A percentile compares a stretch with the other conserved stretches of the same genome.
Evolutionary conservation across 2,329 filamentous ascomycete genomes (phyloP).

Genomic region (Pseudogymnoascus sp.): DNA sequence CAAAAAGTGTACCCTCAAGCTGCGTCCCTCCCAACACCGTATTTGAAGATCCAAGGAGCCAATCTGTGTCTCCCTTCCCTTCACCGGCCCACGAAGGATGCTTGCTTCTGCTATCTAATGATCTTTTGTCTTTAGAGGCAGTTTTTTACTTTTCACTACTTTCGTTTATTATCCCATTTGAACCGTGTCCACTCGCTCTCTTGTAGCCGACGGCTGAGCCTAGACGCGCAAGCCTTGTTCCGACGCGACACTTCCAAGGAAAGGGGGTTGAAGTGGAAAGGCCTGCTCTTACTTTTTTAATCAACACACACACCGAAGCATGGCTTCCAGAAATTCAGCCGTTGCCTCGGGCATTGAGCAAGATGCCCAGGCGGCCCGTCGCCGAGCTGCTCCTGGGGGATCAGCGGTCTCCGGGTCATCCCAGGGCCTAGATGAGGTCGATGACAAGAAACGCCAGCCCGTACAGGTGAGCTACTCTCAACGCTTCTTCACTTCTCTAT

Average conservation of each 20-base stretch:
- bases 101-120: neutral
- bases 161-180: constrained; percentile 3
- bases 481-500: neutral
- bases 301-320: constrained; percentile 13
- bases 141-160: neutral
- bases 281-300: neutral
- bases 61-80: neutral
- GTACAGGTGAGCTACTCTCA: constrained; percentile 41
- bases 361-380: constrained; percentile 46
- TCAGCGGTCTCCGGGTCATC: constrained; percentile 30
- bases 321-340: constrained; percentile 40
- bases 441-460: constrained; percentile 52
- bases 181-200: neutral
- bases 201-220: constrained; percentile 4
- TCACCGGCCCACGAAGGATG: neutral
- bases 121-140: neutral
- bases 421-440: constrained; percentile 34
- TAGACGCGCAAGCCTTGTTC: constrained; percentile 1
- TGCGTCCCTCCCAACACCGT: neutral
- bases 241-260: neutral
- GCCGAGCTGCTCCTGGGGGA: constrained; percentile 43
- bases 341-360: constrained; percentile 52
- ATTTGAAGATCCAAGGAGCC: neutral
- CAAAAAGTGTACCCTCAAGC: constrained; percentile 8
- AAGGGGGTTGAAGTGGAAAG: neutral